These are phyloP conservation scores for Zygoascus tannicola DNA, from an alignment of 805 yeast genomes.

Conservation along the genomic window DNA sequence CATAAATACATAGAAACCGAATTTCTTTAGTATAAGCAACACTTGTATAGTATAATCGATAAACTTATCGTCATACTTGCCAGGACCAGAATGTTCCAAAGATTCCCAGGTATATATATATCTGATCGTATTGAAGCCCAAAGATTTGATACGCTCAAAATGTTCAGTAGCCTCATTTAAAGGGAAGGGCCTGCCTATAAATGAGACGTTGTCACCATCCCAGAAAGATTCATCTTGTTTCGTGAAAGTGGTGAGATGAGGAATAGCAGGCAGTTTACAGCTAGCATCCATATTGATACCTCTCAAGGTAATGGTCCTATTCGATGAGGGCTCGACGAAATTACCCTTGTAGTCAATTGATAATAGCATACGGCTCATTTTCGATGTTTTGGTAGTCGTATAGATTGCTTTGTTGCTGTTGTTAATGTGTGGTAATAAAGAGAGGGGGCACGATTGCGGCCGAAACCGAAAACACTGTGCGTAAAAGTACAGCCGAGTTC, in stretches of 20 bases:
- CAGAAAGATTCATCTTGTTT: constrained; percentile 37
- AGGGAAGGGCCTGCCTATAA: constrained; percentile 73
- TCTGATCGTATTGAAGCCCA: constrained; percentile 76
- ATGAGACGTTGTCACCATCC: constrained; percentile 62
- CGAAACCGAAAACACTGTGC: too few relatives aligned
- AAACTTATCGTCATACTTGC: constrained; percentile 64
- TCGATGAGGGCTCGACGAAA: not conserved
- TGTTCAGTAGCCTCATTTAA: constrained; percentile 63
- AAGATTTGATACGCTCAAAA: constrained; percentile 54
- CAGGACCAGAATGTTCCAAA: constrained; percentile 80
- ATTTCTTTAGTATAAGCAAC: constrained; percentile 44
- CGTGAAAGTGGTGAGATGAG: constrained; percentile 34
- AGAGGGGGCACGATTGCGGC: too few relatives aligned
- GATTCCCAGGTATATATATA: constrained; percentile 90
- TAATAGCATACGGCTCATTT: not conserved
- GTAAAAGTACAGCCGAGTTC: too few relatives aligned
- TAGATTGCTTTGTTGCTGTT: not conserved
- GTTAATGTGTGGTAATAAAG: too few relatives aligned
- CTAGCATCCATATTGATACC: constrained; percentile 78
- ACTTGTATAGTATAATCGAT: constrained; percentile 61
- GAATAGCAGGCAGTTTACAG: constrained; percentile 57
- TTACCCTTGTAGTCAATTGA: not conserved
- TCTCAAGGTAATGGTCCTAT: constrained; percentile 41
- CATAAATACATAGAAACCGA: constrained; percentile 69
- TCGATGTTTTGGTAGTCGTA: not conserved